Conservation (phyloP, 2,329 filamentous ascomycete species). For the Phyllosticta ampelicida region DNA sequence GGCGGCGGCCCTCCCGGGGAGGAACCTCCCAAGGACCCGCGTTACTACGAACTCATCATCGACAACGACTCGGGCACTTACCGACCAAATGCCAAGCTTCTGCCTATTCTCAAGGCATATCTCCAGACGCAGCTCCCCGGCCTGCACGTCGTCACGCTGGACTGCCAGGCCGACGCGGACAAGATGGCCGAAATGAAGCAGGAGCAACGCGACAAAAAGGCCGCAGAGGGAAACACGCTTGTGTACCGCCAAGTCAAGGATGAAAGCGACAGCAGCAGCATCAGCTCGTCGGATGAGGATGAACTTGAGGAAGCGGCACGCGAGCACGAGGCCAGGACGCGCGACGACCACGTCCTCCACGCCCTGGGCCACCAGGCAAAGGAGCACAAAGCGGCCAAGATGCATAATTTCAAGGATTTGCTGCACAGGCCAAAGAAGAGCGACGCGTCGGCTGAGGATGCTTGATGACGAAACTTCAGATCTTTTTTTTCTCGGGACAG, state of each 20-base stretch:
- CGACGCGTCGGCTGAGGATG: neutral
- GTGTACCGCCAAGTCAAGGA: constrained; percentile 44
- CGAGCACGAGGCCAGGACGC: neutral
- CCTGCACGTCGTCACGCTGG: constrained; percentile 60
- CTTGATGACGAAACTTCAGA: neutral
- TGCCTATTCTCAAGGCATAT: constrained; percentile 62
- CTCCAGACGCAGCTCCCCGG: constrained; percentile 65
- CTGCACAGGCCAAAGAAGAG: constrained; percentile 1
- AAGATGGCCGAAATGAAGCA: constrained; percentile 64
- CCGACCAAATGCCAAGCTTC: constrained; percentile 65
- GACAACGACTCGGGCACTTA: constrained; percentile 96
- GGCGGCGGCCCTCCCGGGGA: constrained; percentile 33
- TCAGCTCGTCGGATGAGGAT: constrained; percentile 48
- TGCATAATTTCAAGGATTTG: constrained; percentile 8
- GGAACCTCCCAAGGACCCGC: constrained; percentile 41
- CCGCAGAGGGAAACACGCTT: constrained; percentile 43
- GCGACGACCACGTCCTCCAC: constrained; percentile 4
- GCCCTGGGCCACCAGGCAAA: constrained; percentile 1
- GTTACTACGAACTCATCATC: constrained; percentile 73
- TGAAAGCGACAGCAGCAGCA: constrained; percentile 38
- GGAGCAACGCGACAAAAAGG: constrained; percentile 64
- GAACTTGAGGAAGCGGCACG: constrained; percentile 38
- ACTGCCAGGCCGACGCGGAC: constrained; percentile 62
- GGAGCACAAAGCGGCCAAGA: constrained; percentile 8
- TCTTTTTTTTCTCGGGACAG: neutral